Conservation (phyloP, 192 early-diverging fungal species). For the Piromyces finnis region DNA sequence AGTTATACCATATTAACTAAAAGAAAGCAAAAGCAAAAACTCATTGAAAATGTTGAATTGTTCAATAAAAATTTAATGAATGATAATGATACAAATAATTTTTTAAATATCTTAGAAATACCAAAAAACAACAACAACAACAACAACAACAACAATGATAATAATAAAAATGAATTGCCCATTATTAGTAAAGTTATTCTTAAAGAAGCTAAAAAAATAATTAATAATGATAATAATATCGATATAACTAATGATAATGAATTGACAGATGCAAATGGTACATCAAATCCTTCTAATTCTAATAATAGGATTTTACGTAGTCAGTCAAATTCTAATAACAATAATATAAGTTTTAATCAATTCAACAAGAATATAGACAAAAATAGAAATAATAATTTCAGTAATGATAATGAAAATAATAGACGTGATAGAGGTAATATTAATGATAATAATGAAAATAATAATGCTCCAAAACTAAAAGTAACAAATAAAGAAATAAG, state of each 20-base stretch:
- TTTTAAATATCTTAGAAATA: too few species aligned
- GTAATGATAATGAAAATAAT: background rate
- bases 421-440: background rate
- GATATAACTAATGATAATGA: background rate
- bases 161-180: background rate
- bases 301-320: background rate
- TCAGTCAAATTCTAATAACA: background rate
- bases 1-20: background rate
- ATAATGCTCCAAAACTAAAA: background rate
- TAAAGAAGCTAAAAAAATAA: background rate
- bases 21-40: background rate
- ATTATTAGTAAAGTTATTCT: background rate
- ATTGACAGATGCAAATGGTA: background rate
- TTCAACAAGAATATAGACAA: background rate
- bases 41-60: background rate
- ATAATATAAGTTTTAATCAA: background rate
- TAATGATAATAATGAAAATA: background rate
- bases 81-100: background rate
- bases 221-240: background rate
- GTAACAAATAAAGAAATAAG: background rate
- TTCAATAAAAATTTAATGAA: background rate
- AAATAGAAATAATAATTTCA: background rate
- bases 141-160: too few species aligned
- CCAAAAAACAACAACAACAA: too few species aligned
- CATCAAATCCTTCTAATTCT: background rate